phyloP scores from a whole-genome alignment of 2,329 filamentous ascomycete genomes.

The Fusarium dimerum region DNA sequence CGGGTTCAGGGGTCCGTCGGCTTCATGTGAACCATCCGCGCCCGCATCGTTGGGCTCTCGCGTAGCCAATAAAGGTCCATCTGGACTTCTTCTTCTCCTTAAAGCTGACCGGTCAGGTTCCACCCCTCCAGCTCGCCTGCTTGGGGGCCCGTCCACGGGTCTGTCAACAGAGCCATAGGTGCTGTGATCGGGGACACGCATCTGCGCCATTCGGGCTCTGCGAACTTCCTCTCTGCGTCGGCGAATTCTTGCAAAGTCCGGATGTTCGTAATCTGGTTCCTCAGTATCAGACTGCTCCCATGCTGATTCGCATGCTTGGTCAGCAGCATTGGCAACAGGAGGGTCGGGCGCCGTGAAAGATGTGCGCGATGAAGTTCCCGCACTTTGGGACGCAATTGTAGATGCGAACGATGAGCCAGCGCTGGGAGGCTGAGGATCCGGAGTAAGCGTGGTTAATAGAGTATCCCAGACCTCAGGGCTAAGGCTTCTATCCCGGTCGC shows the following conservation, averaged over 20 bases:
- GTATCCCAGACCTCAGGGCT: constrained; percentile 81
- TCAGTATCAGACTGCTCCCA: constrained; percentile 59
- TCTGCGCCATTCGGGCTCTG: constrained; percentile 7
- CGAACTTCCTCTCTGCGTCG: constrained; percentile 16
- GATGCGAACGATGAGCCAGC: constrained; percentile 82
- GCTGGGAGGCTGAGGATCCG: constrained; percentile 79
- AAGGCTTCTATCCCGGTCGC: constrained; percentile 81
- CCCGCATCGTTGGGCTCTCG: background rate
- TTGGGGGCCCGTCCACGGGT: background rate
- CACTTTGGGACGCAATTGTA: constrained; percentile 44
- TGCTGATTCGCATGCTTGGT: constrained; percentile 52
- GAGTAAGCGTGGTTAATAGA: constrained; percentile 76
- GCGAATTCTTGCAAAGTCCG: constrained; percentile 13
- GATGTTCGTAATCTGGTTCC: constrained; percentile 46
- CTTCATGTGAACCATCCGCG: background rate
- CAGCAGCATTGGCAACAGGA: constrained; percentile 35
- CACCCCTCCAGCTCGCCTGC: constrained; percentile 9
- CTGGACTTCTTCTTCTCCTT: constrained; percentile 12
- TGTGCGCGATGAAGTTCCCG: constrained; percentile 47
- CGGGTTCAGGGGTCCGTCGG: constrained; percentile 6
- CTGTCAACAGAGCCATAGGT: constrained; percentile 14
- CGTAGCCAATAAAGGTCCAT: constrained; percentile 3
- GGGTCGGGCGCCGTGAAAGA: constrained; percentile 34
- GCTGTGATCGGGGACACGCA: constrained; percentile 20
- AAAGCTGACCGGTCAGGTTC: constrained; percentile 4